These are phyloP conservation scores for Casaregolazyma lundiana DNA, from an alignment of 1,139 yeast species.

Conservation along the genomic window DNA sequence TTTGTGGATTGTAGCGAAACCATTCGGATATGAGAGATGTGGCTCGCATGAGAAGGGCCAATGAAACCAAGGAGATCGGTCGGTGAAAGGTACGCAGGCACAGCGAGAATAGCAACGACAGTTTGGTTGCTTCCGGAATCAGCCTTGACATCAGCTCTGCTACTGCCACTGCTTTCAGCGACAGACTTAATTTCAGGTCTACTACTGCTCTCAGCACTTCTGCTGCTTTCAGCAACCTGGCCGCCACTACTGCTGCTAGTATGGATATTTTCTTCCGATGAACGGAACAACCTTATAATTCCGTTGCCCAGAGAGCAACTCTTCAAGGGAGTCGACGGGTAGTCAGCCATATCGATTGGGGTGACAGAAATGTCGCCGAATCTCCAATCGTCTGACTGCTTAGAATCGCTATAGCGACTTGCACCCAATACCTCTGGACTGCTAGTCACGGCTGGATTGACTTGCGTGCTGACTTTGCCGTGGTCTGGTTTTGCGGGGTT, in stretches of 20 bases:
- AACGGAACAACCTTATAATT: slow-evolving; percentile 55
- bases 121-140: slow-evolving; percentile 20
- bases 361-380: slow-evolving; percentile 29
- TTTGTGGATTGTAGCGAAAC: slow-evolving; percentile 63
- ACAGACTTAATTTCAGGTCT: slow-evolving; percentile 7
- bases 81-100: slow-evolving; percentile 84
- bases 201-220: not conserved
- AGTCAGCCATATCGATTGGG: slow-evolving; percentile 31
- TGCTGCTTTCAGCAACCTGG: not conserved
- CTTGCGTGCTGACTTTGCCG: not conserved
- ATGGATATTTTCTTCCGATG: not conserved
- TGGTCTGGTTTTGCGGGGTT: not conserved
- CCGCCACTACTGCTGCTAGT: not conserved
- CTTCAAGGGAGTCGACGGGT: slow-evolving; percentile 39
- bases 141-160: slow-evolving; percentile 1
- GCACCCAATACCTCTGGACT: too few relatives aligned
- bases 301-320: slow-evolving; percentile 69
- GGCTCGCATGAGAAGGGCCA: slow-evolving; percentile 54
- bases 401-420: slow-evolving; percentile 16
- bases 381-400: slow-evolving; percentile 25
- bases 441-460: too few relatives aligned
- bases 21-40: slow-evolving; percentile 68
- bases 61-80: slow-evolving; percentile 78
- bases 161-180: slow-evolving; percentile 14
- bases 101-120: slow-evolving; percentile 70